Base-by-base conservation (phyloP, 345 rosid species). In the Pseudoturritis turrita region DNA sequence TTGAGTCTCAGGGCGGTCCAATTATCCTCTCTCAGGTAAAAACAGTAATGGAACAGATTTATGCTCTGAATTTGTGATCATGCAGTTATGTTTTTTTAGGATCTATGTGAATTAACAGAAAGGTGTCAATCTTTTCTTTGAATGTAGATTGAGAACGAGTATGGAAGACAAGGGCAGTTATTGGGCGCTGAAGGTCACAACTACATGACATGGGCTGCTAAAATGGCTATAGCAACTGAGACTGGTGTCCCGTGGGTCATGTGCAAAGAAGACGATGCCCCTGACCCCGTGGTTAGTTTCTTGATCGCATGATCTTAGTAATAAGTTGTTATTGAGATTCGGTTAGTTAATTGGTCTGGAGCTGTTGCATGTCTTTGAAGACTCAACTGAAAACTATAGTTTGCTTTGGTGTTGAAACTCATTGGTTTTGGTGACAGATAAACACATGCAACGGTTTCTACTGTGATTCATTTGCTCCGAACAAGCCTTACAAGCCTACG, bases 231-330 rank as follows among this genome's bases (percentile, higher is more conserved):
- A 44, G 80, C 86, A 60, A 80, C 85, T 37, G 88, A 89, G 69
- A 89, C 98, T 31, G 97, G 98, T 17, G 98, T 96, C 52, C 99
- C 98, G 3, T 96, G 99, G 99, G 87, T 96, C 15, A 96, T 96
- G 99, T 96, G 99, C 89, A 92, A 96, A 77, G 99, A 96, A 85
- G 89, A 86, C 25, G 97, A 91, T 86, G 99, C 98, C 58, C 99
- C 98, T 26, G 98, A 96, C 84, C 99, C 98, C n/a, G 89, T 96
- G 83, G 99, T 90, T 77, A 77, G 68, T 71, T 55, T 64, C 57
- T 28, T 58, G 28, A n/a, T 43, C 4, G 2, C 15, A 51, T 70
- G 44, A 50, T 36, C 25, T 2, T 51, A 6, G 54, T 39, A 36
- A 0, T 46, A 44, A 62, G 33, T 2, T 44, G 33, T 2, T 44